Evolutionary conservation across 2,329 filamentous ascomycete species (phyloP), one percentile per base, ranked within the genome.

Genomic region (Emmonsiellopsis sp.): DNA sequence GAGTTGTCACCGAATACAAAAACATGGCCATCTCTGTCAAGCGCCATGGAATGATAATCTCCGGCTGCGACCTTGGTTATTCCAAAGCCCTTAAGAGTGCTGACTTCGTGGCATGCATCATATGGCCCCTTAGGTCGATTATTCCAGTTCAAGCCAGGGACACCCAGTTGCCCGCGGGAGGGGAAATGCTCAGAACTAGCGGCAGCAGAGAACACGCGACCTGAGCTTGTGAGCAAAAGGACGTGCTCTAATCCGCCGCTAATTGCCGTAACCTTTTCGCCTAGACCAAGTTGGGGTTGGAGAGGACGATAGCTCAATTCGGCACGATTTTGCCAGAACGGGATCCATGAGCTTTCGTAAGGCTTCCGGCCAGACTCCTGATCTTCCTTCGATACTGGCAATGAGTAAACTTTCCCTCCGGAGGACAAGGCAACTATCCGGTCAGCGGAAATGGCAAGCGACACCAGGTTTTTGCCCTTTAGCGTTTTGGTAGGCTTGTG

Each of bases 1-100:
- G 84, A 84, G 71, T 97, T 97, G 69, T 97, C 91, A 38, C 93
- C 93, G 72, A 95, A 97, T 6, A 84, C 78, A 68, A 93, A 95
- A 13, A 93, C 79, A 13, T 83, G 81, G 13, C 92, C 92, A 51
- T 85, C 77, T 55, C 81, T 80, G 65, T 92, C 88, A 13, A 90
- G 77, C 0, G 83, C 87, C 1, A 94, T 73, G 3, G 89, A 95
- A 71, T 98, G 93, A 60, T 85, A 83, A 65, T 95, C 90, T 26
- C 93, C 93, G 1, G 89, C 76, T 1, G 92, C 91, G 54, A 97
- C 85, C 59, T 87, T 80, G 5, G 76, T 71, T 45, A 93, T 82
- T 4, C 87, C 79, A 58, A 85, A 86, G 5, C 84, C 87, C 53
- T 80, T 81, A 2, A 96, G 75, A 0, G 80, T 82, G 1, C 75